A percentile compares a stretch with the other conserved stretches of the same genome.
Evolutionary conservation across 1,139 yeast species (phyloP).

Genomic region (Suhomyces terraborum): DNA sequence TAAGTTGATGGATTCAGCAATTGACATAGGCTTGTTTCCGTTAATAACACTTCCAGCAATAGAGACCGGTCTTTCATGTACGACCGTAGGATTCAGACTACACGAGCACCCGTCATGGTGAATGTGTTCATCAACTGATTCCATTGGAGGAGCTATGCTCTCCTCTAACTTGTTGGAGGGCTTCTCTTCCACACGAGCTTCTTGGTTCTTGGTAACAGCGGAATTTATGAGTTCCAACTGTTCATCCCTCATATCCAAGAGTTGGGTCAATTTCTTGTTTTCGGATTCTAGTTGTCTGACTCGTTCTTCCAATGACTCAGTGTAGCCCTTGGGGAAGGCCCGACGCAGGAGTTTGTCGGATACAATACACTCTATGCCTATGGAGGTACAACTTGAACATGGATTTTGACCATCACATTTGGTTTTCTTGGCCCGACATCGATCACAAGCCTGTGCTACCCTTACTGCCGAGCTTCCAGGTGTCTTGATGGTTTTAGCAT

Average conservation of each 20-base stretch:
- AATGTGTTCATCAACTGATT: conserved; percentile 25
- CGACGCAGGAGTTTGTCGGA: conserved; percentile 48
- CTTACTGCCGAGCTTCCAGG: conserved; percentile 60
- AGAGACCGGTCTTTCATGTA: conserved; percentile 65
- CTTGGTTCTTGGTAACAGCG: neutral
- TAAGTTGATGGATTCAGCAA: conserved; percentile 42
- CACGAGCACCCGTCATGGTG: conserved; percentile 59
- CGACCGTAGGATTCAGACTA: conserved; percentile 29
- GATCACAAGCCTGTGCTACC: conserved; percentile 83
- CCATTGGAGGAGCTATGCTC: neutral
- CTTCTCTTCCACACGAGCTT: neutral
- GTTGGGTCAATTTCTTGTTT: conserved; percentile 42
- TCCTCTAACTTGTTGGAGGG: neutral
- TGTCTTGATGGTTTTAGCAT: conserved; percentile 59
- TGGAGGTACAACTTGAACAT: conserved; percentile 45
- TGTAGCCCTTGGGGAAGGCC: conserved; percentile 30
- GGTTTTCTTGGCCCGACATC: conserved; percentile 81
- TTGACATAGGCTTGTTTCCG: conserved; percentile 27
- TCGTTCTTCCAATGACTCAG: conserved; percentile 49
- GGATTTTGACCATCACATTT: conserved; percentile 71
- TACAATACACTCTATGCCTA: conserved; percentile 48
- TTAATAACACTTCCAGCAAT: conserved; percentile 35
- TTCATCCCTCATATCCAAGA: conserved; percentile 63
- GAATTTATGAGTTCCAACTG: conserved; percentile 41
- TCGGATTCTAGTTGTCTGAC: conserved; percentile 49